These are phyloP conservation scores for Sparassis latifolia DNA, from an alignment of 1,284 basidiomycete species.

Conservation along the genomic window DNA sequence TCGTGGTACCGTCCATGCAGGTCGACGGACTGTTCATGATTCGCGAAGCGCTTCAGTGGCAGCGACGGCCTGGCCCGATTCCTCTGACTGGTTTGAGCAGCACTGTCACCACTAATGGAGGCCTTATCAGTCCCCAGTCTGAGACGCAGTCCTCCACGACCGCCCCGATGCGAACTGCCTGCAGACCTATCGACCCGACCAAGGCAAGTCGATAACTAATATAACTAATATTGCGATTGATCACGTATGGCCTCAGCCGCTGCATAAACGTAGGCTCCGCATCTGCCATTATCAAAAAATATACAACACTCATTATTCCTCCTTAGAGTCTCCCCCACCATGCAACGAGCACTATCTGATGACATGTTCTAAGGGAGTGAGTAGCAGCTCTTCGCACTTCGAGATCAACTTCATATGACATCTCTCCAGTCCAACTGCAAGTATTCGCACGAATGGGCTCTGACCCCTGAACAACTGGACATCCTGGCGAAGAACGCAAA, in stretches of 20 bases:
- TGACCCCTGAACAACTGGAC: conserved; percentile 62
- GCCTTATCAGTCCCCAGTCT: conserved; percentile 28
- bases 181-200: conserved; percentile 24
- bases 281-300: background rate
- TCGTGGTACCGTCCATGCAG: conserved; percentile 46
- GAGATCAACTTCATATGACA: background rate
- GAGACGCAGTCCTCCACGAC: conserved; percentile 19
- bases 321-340: conserved; percentile 62
- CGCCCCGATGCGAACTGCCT: conserved; percentile 12
- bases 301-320: background rate
- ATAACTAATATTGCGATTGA: no score
- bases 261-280: conserved; percentile 29
- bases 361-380: conserved; percentile 71
- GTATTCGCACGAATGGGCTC: conserved; percentile 71
- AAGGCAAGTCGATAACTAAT: conserved; percentile 18
- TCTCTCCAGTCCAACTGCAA: conserved; percentile 56
- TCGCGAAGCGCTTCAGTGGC: conserved; percentile 34
- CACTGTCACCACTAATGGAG: conserved; percentile 23
- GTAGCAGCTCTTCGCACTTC: conserved; percentile 15
- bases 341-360: conserved; percentile 79
- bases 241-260: conserved; percentile 20
- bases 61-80: conserved; percentile 34
- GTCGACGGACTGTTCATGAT: conserved; percentile 60
- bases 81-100: conserved; percentile 13
- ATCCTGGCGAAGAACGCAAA: conserved; percentile 65